Conservation (phyloP, 1,139 yeast genomes). For the Nakaseomyces glabratus region DNA sequence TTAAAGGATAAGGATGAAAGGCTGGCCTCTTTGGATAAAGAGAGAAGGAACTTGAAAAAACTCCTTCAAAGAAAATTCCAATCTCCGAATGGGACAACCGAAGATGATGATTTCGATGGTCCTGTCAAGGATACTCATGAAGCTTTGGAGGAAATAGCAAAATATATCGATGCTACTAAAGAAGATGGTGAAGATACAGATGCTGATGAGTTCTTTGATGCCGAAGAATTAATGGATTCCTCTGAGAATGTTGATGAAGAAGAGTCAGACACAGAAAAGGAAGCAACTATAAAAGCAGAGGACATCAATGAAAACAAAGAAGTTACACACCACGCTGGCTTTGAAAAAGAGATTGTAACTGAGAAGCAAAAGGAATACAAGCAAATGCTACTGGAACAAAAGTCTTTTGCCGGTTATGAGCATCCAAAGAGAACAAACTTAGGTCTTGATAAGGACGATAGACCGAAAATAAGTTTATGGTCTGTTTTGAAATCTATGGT, state of each 20-base stretch:
- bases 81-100: conserved; percentile 11
- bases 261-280: conserved; percentile 8
- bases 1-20: conserved; percentile 67
- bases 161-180: conserved; percentile 40
- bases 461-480: conserved; percentile 92
- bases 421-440: conserved; percentile 72
- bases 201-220: conserved; percentile 81
- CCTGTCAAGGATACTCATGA: conserved; percentile 13
- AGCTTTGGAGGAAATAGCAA: conserved; percentile 37
- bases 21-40: conserved; percentile 61
- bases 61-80: conserved; percentile 37
- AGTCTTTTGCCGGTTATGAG: conserved; percentile 79
- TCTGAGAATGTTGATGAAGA: conserved; percentile 23
- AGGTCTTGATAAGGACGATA: conserved; percentile 67
- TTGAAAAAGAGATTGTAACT: conserved; percentile 11
- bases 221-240: conserved; percentile 45
- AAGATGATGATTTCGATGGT: conserved; percentile 13
- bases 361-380: conserved; percentile 41
- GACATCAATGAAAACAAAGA: conserved; percentile 6
- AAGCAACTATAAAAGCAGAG: conserved; percentile 9
- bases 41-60: conserved; percentile 59
- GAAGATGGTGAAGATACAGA: conserved; percentile 53
- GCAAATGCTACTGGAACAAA: conserved; percentile 42
- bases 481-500: conserved; percentile 89
- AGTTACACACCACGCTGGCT: conserved; percentile 1